Percentiles rank a stretch among this genome's conserved stretches.
These are phyloP conservation scores for Alternaria arbusti DNA, from an alignment of 2,329 filamentous ascomycete species.

Conservation along the genomic window DNA sequence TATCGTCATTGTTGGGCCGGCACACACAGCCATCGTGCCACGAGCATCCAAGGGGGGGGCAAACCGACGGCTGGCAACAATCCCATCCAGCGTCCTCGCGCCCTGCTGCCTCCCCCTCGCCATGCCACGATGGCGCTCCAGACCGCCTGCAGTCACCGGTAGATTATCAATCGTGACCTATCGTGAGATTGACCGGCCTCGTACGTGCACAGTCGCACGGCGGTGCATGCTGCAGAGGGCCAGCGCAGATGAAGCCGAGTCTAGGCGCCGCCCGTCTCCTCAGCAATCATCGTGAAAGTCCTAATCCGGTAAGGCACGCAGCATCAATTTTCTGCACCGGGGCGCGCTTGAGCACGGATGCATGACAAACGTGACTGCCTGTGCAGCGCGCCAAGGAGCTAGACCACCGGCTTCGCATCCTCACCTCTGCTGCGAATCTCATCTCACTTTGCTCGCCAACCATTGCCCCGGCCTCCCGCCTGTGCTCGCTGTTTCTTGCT, in stretches of 20 bases:
- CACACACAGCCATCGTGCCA: neutral
- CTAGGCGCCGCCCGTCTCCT: conserved; percentile 31
- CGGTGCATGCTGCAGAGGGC: conserved; percentile 14
- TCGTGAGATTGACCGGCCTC: conserved; percentile 21
- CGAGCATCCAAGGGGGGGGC: neutral
- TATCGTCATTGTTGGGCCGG: conserved; percentile 4
- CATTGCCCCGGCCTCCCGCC: conserved; percentile 26
- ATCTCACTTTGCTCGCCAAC: conserved; percentile 26
- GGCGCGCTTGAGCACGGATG: conserved; percentile 27
- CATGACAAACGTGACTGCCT: conserved; percentile 22
- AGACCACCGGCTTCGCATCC: conserved; percentile 25
- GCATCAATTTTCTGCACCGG: conserved; percentile 34
- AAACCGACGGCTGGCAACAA: neutral
- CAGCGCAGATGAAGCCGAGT: conserved; percentile 26
- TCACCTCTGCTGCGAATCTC: conserved; percentile 25
- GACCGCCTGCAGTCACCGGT: conserved; percentile 14
- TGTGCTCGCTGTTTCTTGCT: conserved; percentile 25
- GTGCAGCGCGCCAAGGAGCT: conserved; percentile 30
- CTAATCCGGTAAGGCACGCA: conserved; percentile 35
- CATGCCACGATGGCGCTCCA: conserved; percentile 1
- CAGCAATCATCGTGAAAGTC: conserved; percentile 43
- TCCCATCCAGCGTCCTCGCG: neutral
- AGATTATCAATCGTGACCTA: conserved; percentile 15
- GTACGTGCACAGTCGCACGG: conserved; percentile 12
- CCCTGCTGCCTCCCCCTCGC: neutral